A percentile compares a stretch with the other conserved stretches of the same genome.
Conservation (phyloP, 768 basidiomycete species). For the Calocera cornea region DNA sequence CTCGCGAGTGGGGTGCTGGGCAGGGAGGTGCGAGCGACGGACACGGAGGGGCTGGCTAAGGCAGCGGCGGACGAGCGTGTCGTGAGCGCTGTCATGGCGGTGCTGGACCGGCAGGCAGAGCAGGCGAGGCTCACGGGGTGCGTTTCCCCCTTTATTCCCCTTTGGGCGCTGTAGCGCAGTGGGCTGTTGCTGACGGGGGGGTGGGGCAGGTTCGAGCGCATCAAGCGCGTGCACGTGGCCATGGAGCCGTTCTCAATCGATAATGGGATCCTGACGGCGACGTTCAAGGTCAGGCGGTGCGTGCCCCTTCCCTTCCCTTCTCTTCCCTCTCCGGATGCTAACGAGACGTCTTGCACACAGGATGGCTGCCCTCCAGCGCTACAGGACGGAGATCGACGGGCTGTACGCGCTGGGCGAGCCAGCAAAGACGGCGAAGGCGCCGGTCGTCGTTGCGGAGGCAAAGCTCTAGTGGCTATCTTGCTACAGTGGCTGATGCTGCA, state of each 20-base stretch:
- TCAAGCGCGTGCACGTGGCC: constrained; percentile 69
- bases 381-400: constrained; percentile 55
- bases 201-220: constrained; percentile 68
- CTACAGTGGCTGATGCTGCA: too few relatives aligned
- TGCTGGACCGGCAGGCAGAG: constrained; percentile 46
- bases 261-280: constrained; percentile 76
- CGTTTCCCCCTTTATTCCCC: constrained; percentile 21
- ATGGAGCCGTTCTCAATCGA: constrained; percentile 63
- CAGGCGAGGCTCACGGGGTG: constrained; percentile 65
- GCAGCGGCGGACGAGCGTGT: constrained; percentile 51
- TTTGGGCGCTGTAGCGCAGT: too few relatives aligned
- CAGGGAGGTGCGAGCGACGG: constrained; percentile 37
- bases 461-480: too few relatives aligned
- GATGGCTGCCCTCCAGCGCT: constrained; percentile 61
- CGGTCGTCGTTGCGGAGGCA: too few relatives aligned
- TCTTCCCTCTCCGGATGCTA: too few relatives aligned
- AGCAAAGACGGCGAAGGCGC: too few relatives aligned
- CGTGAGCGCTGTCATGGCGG: constrained; percentile 37
- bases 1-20: constrained; percentile 42
- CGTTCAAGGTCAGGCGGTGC: constrained; percentile 48
- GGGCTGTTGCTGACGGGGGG: constrained; percentile 9
- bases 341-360: constrained; percentile 19
- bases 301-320: neutral
- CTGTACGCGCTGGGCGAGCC: constrained; percentile 50
- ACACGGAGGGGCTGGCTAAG: constrained; percentile 36